Evolutionary conservation across 352 stramenopile species (phyloP), one percentile per base, ranked within the genome.

Genomic region (Phytophthora niederhauseri): DNA sequence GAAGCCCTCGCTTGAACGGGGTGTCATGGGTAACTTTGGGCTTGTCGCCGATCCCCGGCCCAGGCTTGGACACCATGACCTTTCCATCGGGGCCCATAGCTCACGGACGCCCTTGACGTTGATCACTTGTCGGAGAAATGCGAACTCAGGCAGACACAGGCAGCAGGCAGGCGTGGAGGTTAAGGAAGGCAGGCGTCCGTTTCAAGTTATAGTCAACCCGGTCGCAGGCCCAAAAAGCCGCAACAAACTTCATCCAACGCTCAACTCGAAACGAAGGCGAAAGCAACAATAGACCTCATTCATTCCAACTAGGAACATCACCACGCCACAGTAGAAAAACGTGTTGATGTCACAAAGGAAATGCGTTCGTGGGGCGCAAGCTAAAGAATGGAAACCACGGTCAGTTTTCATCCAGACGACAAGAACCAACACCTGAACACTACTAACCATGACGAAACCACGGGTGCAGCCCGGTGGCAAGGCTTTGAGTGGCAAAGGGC

Each of bases 61-160:
- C 67, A 60, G 19, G 12, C 46, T 72, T 66, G 1, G 26, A 53
- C 8, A 34, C 56, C 51, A 64, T 53, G 11, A 75, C 63, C 38
- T 75, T 75, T n/a, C 50, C 50, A 45, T 75, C 64, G n/a, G 57
- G 46, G 3, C 57, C 51, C 63, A 72, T 72, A 22, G 19, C 12
- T 20, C 8, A 50, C 17, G 14, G 17, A 45, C 41, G 17, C n/a
- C 41, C 41, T 48, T 38, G 41, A 49, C 54, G 36, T 55, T 22
- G 48, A 34, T 26, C n/a, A 4, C 2, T 22, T 49, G 12, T 24
- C 19, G 20, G 46, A 57, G 38, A 63, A 68, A 63, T 63, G 22
- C 28, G 38, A 50, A 53, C n/a, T 31, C 26, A 61, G 31, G 45
- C 34, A 22, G 31, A 46, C 36, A 24, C 17, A n/a, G n/a, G 7